Conservation (phyloP, 108 stramenopile species). For the Schizochytrium sp. region DNA sequence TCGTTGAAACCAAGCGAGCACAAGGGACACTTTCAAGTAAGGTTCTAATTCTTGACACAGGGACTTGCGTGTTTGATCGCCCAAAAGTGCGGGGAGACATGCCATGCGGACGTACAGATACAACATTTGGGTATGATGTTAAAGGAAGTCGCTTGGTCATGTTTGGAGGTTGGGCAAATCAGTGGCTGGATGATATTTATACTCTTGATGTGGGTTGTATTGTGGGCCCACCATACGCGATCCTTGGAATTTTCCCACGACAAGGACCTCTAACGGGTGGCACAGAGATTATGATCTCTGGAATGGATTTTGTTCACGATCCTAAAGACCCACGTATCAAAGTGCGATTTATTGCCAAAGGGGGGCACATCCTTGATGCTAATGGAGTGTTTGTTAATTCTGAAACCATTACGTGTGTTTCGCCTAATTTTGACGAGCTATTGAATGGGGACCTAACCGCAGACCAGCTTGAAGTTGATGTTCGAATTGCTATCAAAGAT, state of each 20-base stretch:
- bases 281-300: constrained; percentile 71
- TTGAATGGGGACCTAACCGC: constrained; percentile 53
- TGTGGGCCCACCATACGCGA: constrained; percentile 86
- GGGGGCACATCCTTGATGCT: constrained; percentile 76
- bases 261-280: constrained; percentile 82
- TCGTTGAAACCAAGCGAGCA: constrained; percentile 65
- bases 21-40: constrained; percentile 78
- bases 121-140: constrained; percentile 76
- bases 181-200: constrained; percentile 80
- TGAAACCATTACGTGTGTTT: constrained; percentile 70
- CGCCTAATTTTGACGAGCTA: constrained; percentile 82
- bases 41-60: constrained; percentile 79
- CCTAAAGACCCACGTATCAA: constrained; percentile 64
- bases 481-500: constrained; percentile 77
- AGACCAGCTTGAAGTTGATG: constrained; percentile 68
- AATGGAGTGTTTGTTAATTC: constrained; percentile 75
- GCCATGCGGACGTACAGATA: constrained; percentile 80
- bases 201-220: constrained; percentile 79
- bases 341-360: constrained; percentile 76
- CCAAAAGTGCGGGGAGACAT: constrained; percentile 70
- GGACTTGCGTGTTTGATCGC: constrained; percentile 70
- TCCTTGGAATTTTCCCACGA: constrained; percentile 68
- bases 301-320: constrained; percentile 77
- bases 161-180: constrained; percentile 85
- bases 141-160: constrained; percentile 74